Base-by-base conservation (phyloP, 2,329 filamentous ascomycete genomes). In the Sporothrix luriei region DNA sequence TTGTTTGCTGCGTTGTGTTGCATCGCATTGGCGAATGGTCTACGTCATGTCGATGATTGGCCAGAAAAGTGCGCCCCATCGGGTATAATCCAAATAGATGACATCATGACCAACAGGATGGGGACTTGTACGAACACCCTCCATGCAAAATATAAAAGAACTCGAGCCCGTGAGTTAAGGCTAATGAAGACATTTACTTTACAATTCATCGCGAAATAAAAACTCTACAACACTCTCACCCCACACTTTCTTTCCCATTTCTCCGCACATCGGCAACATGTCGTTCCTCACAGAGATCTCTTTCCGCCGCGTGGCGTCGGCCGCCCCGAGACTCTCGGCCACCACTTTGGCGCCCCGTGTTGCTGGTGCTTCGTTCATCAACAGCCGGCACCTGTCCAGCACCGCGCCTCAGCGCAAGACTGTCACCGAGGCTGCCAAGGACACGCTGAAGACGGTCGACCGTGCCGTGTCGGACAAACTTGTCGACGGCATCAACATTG, bases 391-490 rank as follows among this genome's bases (percentile, higher is more conserved):
- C 19, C 62, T 65, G 62, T 65, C 62, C 16, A 65, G 62, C 62
- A 51, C 62, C 26, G 19, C 62, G n/a, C 62, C 62, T 7, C 62
- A 49, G 46, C 33, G 33, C 61, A 88, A 87, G 79, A 80, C 82
- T 11, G 79, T 43, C 57, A 59, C 69, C 33, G 69, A 70, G n/a
- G 54, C 65, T 4, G 84, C 85, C 74, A 90, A 89, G 78, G 87
- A 90, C 72, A 82, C 83, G 3, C 78, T 86, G 70, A 88, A 89
- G 78, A 80, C 79, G 6, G 85, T 88, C 6, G 86, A 90, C 79
- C 82, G 86, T 40, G 82, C 80, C 65, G 85, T 90, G 54, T 84
- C 84, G 71, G 84, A 88, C 76, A 89, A 87, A 76, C 76, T 90
- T 21, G 84, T 89, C 38, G 85, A 87, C 51, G 87, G 86, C 19